Percentiles rank a stretch among this genome's conserved stretches.
These are phyloP conservation scores for Solanum hybrid DNA, from an alignment of 305 asterid species.

Conservation along the genomic window DNA sequence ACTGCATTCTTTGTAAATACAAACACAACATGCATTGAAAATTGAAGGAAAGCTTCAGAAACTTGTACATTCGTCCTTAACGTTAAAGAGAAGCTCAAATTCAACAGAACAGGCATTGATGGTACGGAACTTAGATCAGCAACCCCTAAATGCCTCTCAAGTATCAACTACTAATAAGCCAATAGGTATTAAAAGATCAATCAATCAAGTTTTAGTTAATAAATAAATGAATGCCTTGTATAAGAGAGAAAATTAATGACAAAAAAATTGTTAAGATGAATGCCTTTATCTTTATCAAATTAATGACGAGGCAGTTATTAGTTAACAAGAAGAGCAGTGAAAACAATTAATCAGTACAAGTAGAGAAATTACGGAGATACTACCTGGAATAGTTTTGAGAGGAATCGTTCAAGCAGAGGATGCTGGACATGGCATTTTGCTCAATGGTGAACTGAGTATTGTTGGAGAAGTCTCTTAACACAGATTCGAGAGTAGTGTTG, in stretches of 20 bases:
- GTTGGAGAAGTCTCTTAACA: conserved; percentile 37
- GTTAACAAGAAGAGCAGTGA: neutral
- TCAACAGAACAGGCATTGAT: neutral
- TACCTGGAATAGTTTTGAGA: conserved; percentile 33
- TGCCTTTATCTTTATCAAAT: neutral
- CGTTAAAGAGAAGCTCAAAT: neutral
- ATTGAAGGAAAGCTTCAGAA: neutral
- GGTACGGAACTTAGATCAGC: neutral
- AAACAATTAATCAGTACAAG: neutral
- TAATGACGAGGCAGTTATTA: neutral
- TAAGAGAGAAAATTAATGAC: neutral
- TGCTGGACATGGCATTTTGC: conserved; percentile 63
- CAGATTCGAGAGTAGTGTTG: conserved; percentile 32
- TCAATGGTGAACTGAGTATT: conserved; percentile 66
- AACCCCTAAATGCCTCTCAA: neutral
- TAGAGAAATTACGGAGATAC: neutral
- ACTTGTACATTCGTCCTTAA: neutral
- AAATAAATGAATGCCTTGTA: neutral
- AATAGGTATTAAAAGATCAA: neutral
- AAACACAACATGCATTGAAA: neutral
- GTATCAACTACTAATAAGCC: neutral
- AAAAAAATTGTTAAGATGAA: neutral
- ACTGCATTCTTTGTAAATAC: neutral
- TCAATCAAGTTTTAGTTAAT: neutral
- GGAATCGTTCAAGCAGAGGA: conserved; percentile 43